Evolutionary conservation across 495 filamentous ascomycete species (phyloP), one percentile per base, ranked within the genome.

Genomic region (Durotheca rogersii): DNA sequence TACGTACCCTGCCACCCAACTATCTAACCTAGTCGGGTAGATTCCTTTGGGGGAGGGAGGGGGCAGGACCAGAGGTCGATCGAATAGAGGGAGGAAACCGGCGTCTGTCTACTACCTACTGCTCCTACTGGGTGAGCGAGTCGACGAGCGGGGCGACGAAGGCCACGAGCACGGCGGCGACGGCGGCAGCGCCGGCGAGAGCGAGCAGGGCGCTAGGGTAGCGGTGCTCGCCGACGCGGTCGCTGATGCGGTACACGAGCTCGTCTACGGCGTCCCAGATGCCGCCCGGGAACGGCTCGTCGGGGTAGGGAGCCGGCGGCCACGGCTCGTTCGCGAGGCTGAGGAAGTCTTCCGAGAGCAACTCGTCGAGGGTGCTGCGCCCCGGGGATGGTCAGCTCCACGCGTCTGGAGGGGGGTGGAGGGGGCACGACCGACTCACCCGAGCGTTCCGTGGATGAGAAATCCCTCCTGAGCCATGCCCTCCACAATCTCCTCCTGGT

Each of bases 401-500:
- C 4, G 11, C 5, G 15, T 4, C 32, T 4, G 11, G 32, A 11
- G 11, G 15, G 11, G 21, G 35, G 21, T 42, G 34, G 20, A 31
- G 44, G 25, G n/a, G 25, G 11, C 1, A 58, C 74, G 58, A n/a
- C n/a, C n/a, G n/a, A n/a, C n/a, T 75, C 9, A 90, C 87, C 81
- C 73, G 19, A 88, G 67, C 37, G 71, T 67, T 10, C 86, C 85
- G 49, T 84, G 75, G 32, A 91, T 63, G 1, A 86, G 80, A 66
- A 88, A 90, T 17, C 84, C 83, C 50, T 87, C 78, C 4, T 67
- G 61, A 33, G 84, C 80, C 40, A 95, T 70, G 58, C 84, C 84
- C 35, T 80, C 72, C 1, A 91, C 90, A 7, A 97, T 75, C 64
- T 98, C 90, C 27, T 81, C 78, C 67, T 98, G 93, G 61, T 98